A percentile compares a stretch with the other conserved stretches of the same genome.
Evolutionary conservation across 2,329 filamentous ascomycete species (phyloP).

Genomic region (Microsporum audouinii): DNA sequence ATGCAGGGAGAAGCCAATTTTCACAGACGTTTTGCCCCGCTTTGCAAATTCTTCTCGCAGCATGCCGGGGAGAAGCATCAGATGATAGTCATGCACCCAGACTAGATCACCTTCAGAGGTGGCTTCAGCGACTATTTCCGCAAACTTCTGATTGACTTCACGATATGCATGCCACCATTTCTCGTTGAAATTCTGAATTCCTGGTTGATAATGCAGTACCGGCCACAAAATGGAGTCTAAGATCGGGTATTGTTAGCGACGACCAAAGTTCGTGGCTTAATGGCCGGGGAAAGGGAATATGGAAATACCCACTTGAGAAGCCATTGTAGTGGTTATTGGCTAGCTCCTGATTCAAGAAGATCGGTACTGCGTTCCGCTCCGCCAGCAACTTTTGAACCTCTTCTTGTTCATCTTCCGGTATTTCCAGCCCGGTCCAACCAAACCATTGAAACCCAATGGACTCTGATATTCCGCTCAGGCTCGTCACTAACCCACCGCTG

Average conservation of each 20-base stretch:
- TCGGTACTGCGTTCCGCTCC: slow-evolving; percentile 70
- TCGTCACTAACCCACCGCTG: slow-evolving; percentile 82
- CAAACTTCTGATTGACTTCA: slow-evolving; percentile 84
- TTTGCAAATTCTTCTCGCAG: slow-evolving; percentile 63
- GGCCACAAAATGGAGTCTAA: slow-evolving; percentile 91
- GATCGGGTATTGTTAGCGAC: too few relatives aligned
- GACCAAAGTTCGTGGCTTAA: too few relatives aligned
- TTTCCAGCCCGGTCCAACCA: slow-evolving; percentile 83
- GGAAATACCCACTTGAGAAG: slow-evolving; percentile 62
- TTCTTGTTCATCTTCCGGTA: slow-evolving; percentile 64
- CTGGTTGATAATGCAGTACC: slow-evolving; percentile 90
- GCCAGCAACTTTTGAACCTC: slow-evolving; percentile 60
- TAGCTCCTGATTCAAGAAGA: slow-evolving; percentile 78
- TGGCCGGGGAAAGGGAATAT: background rate
- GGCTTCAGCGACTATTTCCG: slow-evolving; percentile 71
- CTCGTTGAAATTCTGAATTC: slow-evolving; percentile 87
- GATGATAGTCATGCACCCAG: slow-evolving; percentile 87
- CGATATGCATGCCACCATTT: slow-evolving; percentile 87
- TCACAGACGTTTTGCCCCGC: slow-evolving; percentile 62
- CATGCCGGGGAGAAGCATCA: slow-evolving; percentile 79
- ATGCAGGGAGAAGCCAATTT: slow-evolving; percentile 87
- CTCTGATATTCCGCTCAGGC: slow-evolving; percentile 76
- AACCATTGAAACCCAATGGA: slow-evolving; percentile 90
- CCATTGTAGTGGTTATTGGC: slow-evolving; percentile 92
- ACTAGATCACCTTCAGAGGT: slow-evolving; percentile 91